Evolutionary conservation across 2,329 filamentous ascomycete genomes (phyloP).

Genomic region (Diaporthe caulivora): DNA sequence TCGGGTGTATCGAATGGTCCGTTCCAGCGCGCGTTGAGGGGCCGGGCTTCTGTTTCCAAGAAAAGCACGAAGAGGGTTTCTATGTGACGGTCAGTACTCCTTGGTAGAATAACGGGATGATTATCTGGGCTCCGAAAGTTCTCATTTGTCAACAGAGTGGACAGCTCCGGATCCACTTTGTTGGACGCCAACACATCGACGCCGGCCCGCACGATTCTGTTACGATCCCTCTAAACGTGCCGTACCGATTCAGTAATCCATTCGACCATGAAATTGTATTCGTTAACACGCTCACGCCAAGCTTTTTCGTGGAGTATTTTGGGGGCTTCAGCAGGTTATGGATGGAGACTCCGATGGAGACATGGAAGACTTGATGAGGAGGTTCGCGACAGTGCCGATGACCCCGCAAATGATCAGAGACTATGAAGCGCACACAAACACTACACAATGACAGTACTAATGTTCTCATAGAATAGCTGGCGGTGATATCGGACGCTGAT

Average conservation of each 20-base stretch:
- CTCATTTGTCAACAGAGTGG: neutral
- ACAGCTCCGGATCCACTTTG: neutral
- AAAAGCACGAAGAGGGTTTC: conserved; percentile 1
- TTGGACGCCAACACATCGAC: neutral
- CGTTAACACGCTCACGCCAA: neutral
- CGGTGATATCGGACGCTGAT: neutral
- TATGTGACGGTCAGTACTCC: neutral
- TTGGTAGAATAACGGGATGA: neutral
- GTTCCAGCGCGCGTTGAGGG: neutral
- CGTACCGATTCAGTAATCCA: conserved; percentile 1
- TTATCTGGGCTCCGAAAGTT: neutral
- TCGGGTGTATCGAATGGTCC: conserved; percentile 4
- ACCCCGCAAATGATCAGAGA: neutral
- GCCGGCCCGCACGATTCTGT: neutral
- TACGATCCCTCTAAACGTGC: neutral
- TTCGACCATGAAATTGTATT: neutral
- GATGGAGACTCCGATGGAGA: neutral
- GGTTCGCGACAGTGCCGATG: neutral
- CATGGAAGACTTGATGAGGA: neutral
- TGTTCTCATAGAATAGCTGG: neutral
- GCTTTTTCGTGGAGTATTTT: conserved; percentile 8
- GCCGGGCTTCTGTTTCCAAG: neutral
- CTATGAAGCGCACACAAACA: neutral
- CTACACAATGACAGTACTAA: neutral
- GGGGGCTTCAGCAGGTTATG: neutral